Evolutionary conservation across 1,139 yeast species (phyloP), one percentile per base, ranked within the genome.

Genomic region (Cylindricascospora bacillispora): DNA sequence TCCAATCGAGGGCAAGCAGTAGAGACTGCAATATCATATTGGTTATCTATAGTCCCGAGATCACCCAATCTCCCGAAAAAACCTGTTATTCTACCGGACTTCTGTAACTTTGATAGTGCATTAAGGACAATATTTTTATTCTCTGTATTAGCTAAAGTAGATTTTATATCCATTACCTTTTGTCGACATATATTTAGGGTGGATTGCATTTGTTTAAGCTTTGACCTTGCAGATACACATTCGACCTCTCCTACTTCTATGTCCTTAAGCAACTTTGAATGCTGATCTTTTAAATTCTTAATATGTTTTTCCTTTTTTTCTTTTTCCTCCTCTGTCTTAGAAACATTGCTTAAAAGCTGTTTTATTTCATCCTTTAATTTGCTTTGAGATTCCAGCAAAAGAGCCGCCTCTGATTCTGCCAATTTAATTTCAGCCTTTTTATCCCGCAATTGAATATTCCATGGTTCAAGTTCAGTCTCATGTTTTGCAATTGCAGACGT

Each of bases 1-100:
- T 86, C 93, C 35, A 92, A 62, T 6, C 89, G 76, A 2, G 94
- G 86, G 44, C 93, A 83, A 0, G 95, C 98, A 0, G 98, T 89
- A 0, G 97, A 85, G 14, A 92, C 73, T 0, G 98, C 98, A 30
- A 85, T 69, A 56, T 92, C 98, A 52, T 80, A 92, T 45, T 70
- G 67, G 42, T 79, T 82, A 47, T 83, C 95, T 41, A 89, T 89
- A 1, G 70, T 67, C 11, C 95, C 99, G 29, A 92, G 60, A 42
- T 82, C 93, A 11, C 98, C 99, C 13, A 92, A 59, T 35, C 95
- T 64, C 0, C 97, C 98, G 50, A 81, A 67, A 43, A 86, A 83
- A 0, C 97, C 98, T 11, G 63, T 62, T 23, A 92, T 70, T 49
- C 95, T 68, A 9, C 97, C 97, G 3, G 93, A 69, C 35, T 75